Evolutionary conservation across 2,329 filamentous ascomycete species (phyloP).

Genomic region (Coniochaeta pulveracea): DNA sequence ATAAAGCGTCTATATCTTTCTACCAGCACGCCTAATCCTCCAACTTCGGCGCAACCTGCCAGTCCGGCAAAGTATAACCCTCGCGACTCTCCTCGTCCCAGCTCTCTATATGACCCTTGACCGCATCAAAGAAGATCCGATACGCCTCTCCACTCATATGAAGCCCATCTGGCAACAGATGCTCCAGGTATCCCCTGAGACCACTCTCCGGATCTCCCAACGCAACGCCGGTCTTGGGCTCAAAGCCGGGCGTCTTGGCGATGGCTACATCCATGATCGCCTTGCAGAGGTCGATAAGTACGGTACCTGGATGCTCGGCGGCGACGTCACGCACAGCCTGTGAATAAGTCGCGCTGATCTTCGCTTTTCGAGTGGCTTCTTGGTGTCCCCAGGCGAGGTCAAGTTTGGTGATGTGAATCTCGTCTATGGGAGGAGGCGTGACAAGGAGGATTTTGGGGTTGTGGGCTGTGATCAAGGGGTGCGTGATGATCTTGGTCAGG

Average conservation of each 20-base stretch:
- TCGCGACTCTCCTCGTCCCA: constrained; percentile 22
- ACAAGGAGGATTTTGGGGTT: constrained; percentile 64
- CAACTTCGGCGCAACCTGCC: constrained; percentile 22
- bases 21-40: no score
- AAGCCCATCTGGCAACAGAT: constrained; percentile 44
- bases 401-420: constrained; percentile 48
- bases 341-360: constrained; percentile 44
- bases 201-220: constrained; percentile 40
- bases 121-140: constrained; percentile 34
- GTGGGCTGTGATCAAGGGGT: constrained; percentile 59
- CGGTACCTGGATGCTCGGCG: constrained; percentile 45
- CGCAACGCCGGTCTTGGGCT: constrained; percentile 29
- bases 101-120: constrained; percentile 33
- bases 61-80: constrained; percentile 36
- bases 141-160: constrained; percentile 46
- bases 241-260: constrained; percentile 44
- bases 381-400: constrained; percentile 35
- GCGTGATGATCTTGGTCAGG: constrained; percentile 57
- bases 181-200: constrained; percentile 36
- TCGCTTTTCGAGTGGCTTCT: constrained; percentile 30
- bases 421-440: constrained; percentile 73
- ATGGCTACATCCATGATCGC: constrained; percentile 63
- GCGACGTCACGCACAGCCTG: constrained; percentile 54
- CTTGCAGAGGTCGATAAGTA: constrained; percentile 72
- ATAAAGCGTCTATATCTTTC: no score